Evolutionary conservation across 1,284 basidiomycete genomes (phyloP), one percentile per base, ranked within the genome.

Genomic region (Melampsora americana): DNA sequence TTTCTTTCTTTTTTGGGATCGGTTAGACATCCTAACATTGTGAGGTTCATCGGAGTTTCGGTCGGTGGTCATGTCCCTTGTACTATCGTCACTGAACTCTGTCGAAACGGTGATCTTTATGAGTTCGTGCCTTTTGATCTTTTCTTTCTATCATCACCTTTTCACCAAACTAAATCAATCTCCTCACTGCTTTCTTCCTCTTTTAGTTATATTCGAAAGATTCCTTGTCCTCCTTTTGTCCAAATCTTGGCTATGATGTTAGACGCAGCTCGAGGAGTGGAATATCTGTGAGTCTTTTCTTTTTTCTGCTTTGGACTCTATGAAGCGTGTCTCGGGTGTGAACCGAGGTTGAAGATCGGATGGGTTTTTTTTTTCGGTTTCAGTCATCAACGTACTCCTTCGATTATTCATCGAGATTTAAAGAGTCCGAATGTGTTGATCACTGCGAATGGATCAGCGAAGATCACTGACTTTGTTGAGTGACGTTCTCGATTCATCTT

Each of bases 371-470:
- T 35, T 35, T 9, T n/a, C n/a, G 35, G 35, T 35, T 12, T 86
- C 30, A 74, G 72, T 12, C 95, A 99, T 83, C 87, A 88, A 7
- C 90, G 91, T 79, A 93, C 92, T 81, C 95, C 82, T 0, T 91
- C 72, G 28, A 74, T 99, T 81, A 97, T 99, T 79, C 95, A 99
- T 80, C 89, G 95, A 30, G 95, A 99, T 83, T 84, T 86, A 39
- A 99, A 99, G 84, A 96, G 93, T 3, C 96, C 94, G 35, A 99
- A 99, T 82, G 97, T 99, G 79, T 88, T 99, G 75, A 97, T 99
- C 84, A 98, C 93, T 1, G 89, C 90, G 23, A 89, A 89, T 71
- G 92, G 92, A 14, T 88, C 89, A 46, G 96, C 95, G 76, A 99
- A 99, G 86, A 97, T 99, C 78, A 94, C 94, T 61, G 95, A 99